Conservation (phyloP, 2,329 filamentous ascomycete genomes). For the Diaporthe destruens region DNA sequence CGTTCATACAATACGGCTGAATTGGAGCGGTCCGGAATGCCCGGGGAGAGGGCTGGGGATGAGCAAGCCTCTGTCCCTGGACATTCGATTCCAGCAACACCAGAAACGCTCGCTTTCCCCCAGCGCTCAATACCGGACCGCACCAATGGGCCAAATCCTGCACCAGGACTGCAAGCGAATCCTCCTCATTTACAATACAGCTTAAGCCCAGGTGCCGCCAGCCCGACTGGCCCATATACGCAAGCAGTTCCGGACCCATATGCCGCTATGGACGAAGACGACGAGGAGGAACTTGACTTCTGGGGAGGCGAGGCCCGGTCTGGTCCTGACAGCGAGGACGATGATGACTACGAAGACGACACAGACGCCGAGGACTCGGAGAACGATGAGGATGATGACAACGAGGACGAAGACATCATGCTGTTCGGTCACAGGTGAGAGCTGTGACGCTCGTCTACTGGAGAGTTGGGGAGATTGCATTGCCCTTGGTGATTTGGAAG, state of each 20-base stretch:
- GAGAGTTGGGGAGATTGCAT: slow-evolving; percentile 20
- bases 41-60: background rate
- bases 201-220: background rate
- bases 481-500: slow-evolving; percentile 33
- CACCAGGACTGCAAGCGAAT: background rate
- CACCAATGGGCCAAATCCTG: background rate
- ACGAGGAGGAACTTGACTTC: slow-evolving; percentile 69
- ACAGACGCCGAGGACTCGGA: slow-evolving; percentile 60
- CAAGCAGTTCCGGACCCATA: slow-evolving; percentile 30
- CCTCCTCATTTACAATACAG: background rate
- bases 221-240: background rate
- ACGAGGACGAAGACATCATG: slow-evolving; percentile 64
- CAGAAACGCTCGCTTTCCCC: background rate
- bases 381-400: slow-evolving; percentile 57
- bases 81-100: background rate
- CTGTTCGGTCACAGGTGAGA: slow-evolving; percentile 60
- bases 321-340: slow-evolving; percentile 59
- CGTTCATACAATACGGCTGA: slow-evolving; percentile 78
- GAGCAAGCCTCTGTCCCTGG: background rate
- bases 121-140: background rate
- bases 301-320: slow-evolving; percentile 44
- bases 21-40: slow-evolving; percentile 50
- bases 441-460: slow-evolving; percentile 1
- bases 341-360: slow-evolving; percentile 54
- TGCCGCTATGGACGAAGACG: slow-evolving; percentile 44